phyloP scores from a whole-genome alignment of 1,284 basidiomycete species.

The Neolentinus lepideus region DNA sequence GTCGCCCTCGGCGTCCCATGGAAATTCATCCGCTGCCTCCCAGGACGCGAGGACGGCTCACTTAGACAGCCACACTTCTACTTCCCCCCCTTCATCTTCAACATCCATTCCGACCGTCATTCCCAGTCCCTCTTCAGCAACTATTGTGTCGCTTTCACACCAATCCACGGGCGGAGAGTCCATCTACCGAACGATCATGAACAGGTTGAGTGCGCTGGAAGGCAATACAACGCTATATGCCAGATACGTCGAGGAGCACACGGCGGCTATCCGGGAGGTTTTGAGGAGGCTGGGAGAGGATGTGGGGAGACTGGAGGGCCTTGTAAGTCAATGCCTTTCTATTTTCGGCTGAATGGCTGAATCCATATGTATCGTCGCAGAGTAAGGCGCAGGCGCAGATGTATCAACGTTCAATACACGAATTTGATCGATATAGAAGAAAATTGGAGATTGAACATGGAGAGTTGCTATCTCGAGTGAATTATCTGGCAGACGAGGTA shows the following conservation, averaged over 20 bases:
- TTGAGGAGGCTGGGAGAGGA: conserved; percentile 78
- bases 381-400: conserved; percentile 59
- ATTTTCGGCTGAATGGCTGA: neutral
- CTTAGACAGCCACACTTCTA: conserved; percentile 6
- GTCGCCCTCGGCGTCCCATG: neutral
- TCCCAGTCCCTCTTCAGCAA: conserved; percentile 7
- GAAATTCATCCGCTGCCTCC: neutral
- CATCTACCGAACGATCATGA: conserved; percentile 95
- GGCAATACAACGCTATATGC: conserved; percentile 83
- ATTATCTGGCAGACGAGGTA: conserved; percentile 73
- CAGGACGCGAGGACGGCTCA: neutral
- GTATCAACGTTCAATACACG: conserved; percentile 56
- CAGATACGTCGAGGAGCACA: conserved; percentile 90
- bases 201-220: conserved; percentile 82
- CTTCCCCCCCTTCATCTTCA: conserved; percentile 3
- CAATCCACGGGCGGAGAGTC: conserved; percentile 70
- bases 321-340: conserved; percentile 41
- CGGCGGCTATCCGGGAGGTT: conserved; percentile 68
- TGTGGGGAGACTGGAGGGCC: conserved; percentile 68
- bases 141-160: conserved; percentile 15
- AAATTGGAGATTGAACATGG: conserved; percentile 65
- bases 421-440: conserved; percentile 65
- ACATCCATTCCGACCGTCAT: conserved; percentile 3
- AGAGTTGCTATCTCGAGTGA: conserved; percentile 59
- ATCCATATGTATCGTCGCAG: conserved; percentile 25